Base-by-base conservation (phyloP, 768 basidiomycete species). In the Trametes meyenii region DNA sequence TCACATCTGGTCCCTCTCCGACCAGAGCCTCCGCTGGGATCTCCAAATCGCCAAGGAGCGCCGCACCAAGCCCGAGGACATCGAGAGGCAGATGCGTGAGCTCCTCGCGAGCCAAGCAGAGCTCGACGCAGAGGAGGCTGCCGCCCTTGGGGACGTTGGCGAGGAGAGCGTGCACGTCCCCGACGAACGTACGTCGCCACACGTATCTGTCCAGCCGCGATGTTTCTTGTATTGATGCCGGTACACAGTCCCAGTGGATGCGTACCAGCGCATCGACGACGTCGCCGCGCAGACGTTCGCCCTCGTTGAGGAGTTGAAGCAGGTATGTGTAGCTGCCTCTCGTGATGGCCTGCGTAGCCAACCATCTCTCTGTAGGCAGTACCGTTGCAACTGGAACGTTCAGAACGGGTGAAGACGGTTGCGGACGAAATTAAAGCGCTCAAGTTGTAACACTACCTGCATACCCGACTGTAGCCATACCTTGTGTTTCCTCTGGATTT, bases 1-100 rank as follows among this genome's bases (percentile, higher is more conserved):
- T 51, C 83, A 84, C 46, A 88, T 95, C 46, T 93, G 89, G 88
- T 87, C 88, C 0, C 73, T 94, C 19, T 86, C 89, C 43, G 84
- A 88, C 64, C 89, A 89, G 50, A 79, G 87, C 33, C 75, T 93
- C 53, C 82, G 87, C 64, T 92, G 85, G 85, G 86, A 93, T 69
- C 85, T 83, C 62, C 81, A 87, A 58, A 81, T 91, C 40, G 87
- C 88, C 23, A 82, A 83, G 50, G 83, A 83, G 59, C 81, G 93
- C 48, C 85, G 89, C 50, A 83, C 77, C 10, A 75, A 79, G 43
- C 94, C 93, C 0, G 69, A 65, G 19, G 80, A 85, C 58, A 78
- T 89, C 17, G 79, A 82, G 60, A 61, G 67, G 7, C 55, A 78
- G 35, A 67, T 85, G 56, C 64, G 69, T 39, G 76, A 81, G 49